Evolutionary conservation across 768 basidiomycete species (phyloP).

Genomic region (Leccinellum albellum): DNA sequence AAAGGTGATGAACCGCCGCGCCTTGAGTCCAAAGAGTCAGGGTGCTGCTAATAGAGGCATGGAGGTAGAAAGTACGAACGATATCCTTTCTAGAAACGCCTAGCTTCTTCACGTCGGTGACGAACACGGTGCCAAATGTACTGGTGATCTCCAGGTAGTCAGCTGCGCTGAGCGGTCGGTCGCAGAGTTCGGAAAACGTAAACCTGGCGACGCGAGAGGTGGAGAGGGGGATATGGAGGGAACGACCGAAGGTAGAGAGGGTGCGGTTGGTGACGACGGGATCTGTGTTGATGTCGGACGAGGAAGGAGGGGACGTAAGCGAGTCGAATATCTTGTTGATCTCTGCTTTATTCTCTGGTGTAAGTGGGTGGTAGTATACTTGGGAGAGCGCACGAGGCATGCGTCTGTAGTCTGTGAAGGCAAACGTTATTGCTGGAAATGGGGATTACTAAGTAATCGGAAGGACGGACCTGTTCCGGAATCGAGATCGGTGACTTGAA

Average conservation of each 20-base stretch:
- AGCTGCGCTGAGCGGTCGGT: conserved; percentile 84
- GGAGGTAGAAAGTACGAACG: conserved; percentile 36
- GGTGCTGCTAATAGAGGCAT: background rate
- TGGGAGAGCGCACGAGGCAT: conserved; percentile 90
- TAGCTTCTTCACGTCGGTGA: conserved; percentile 87
- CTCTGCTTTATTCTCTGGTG: conserved; percentile 59
- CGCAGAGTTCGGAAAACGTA: conserved; percentile 82
- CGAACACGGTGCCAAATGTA: conserved; percentile 82
- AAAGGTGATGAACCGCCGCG: conserved; percentile 94
- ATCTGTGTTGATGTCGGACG: conserved; percentile 34
- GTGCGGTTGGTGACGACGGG: conserved; percentile 57
- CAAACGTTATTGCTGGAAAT: background rate
- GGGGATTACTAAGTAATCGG: background rate
- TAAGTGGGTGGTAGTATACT: conserved; percentile 86
- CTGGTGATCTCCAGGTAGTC: conserved; percentile 95
- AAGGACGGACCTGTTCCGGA: conserved; percentile 78
- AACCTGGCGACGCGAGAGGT: conserved; percentile 81
- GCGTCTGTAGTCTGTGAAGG: conserved; percentile 82
- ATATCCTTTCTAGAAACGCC: conserved; percentile 82
- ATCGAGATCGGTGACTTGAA: conserved; percentile 88
- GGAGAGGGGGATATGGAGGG: conserved; percentile 73
- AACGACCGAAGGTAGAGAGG: conserved; percentile 89
- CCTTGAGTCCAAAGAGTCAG: conserved; percentile 38
- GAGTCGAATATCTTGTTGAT: conserved; percentile 82
- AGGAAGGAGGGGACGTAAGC: conserved; percentile 49